Evolutionary conservation across 805 yeast genomes (phyloP).

Genomic region (Clavispora phyllophila): DNA sequence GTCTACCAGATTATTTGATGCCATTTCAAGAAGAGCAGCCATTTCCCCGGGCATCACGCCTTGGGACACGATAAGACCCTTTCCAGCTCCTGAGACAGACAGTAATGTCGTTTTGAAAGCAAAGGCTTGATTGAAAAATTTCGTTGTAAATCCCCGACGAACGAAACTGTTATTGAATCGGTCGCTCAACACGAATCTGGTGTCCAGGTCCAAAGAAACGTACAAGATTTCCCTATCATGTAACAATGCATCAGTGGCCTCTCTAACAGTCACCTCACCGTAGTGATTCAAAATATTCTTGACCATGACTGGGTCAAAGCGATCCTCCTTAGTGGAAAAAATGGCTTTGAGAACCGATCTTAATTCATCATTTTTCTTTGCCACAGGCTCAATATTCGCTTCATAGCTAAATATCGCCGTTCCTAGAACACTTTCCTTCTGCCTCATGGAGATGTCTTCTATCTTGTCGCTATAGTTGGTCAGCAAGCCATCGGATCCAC

Average conservation of each 20-base stretch:
- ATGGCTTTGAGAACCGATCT: conserved; percentile 48
- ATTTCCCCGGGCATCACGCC: conserved; percentile 60
- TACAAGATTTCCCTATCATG: conserved; percentile 53
- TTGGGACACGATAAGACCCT: conserved; percentile 52
- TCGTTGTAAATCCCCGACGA: conserved; percentile 30
- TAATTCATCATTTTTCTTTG: conserved; percentile 26
- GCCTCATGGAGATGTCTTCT: conserved; percentile 63
- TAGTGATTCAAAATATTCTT: conserved; percentile 40
- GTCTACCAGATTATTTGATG: conserved; percentile 29
- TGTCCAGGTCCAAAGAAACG: conserved; percentile 35
- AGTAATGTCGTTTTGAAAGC: conserved; percentile 40
- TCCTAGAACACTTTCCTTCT: conserved; percentile 54
- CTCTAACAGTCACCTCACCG: conserved; percentile 43
- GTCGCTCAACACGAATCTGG: conserved; percentile 56
- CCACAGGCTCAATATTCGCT: conserved; percentile 3
- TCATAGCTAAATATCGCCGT: conserved; percentile 41
- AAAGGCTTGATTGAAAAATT: conserved; percentile 42
- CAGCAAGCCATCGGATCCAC: conserved; percentile 7
- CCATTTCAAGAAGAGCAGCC: conserved; percentile 53
- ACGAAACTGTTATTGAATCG: conserved; percentile 37
- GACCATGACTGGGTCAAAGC: conserved; percentile 44
- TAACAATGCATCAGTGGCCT: conserved; percentile 48
- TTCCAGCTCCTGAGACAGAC: conserved; percentile 37
- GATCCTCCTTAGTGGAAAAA: conserved; percentile 48
- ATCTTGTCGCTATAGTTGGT: conserved; percentile 26